These are phyloP conservation scores for Tetracentron sinense DNA, from an alignment of 164 flowering plant genomes.

Conservation along the genomic window DNA sequence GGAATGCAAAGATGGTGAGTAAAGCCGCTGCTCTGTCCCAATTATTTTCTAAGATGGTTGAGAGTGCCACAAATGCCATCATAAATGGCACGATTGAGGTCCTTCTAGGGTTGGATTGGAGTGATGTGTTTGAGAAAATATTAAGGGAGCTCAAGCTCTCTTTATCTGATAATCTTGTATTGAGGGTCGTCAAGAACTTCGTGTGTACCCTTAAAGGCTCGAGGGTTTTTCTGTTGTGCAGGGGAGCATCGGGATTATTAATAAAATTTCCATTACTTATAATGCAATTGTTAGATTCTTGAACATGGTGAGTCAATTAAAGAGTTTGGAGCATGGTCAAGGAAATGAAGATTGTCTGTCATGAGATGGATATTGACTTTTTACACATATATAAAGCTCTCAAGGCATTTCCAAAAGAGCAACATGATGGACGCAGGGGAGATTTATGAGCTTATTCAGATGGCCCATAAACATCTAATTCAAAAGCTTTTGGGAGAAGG, in stretches of 20 bases:
- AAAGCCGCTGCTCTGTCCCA: constrained; percentile 47
- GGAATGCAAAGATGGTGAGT: constrained; percentile 37
- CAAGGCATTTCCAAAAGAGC: constrained; percentile 61
- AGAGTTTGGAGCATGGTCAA: constrained; percentile 70
- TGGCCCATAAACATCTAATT: constrained; percentile 71
- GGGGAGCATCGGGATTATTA: constrained; percentile 27
- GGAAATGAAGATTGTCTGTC: constrained; percentile 65
- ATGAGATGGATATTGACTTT: constrained; percentile 77
- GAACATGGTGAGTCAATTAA: constrained; percentile 47
- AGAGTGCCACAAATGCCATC: constrained; percentile 33
- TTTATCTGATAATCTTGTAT: constrained; percentile 47
- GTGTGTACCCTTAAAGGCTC: constrained; percentile 54
- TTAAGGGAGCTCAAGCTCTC: constrained; percentile 37
- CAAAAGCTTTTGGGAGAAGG: constrained; percentile 50
- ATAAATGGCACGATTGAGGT: constrained; percentile 40
- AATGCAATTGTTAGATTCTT: constrained; percentile 64
- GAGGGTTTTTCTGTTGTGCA: constrained; percentile 62
- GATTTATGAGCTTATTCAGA: constrained; percentile 88
- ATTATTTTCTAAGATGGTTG: too few relatives aligned
- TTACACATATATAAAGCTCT: constrained; percentile 64
- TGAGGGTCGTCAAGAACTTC: constrained; percentile 57
- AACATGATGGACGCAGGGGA: constrained; percentile 77
- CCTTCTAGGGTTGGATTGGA: constrained; percentile 46
- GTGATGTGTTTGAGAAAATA: constrained; percentile 39
- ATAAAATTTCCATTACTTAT: constrained; percentile 67